These are phyloP conservation scores for Penicillium flavigenum DNA, from an alignment of 495 filamentous ascomycete genomes.

Conservation along the genomic window DNA sequence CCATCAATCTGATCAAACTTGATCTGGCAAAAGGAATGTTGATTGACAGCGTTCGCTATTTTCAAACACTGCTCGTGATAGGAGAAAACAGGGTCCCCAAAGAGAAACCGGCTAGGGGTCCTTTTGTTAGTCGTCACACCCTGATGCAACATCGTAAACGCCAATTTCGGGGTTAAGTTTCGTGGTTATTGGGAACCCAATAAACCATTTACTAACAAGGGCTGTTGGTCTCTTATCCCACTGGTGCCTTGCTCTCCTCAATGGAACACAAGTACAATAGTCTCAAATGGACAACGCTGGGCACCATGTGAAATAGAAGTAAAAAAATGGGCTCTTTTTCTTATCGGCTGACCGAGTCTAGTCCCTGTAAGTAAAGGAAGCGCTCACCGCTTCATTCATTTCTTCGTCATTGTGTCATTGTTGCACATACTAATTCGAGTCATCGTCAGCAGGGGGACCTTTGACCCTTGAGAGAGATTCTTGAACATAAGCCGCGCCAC, in stretches of 20 bases:
- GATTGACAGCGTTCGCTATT: conserved; percentile 12
- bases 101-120: conserved; percentile 14
- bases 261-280: conserved; percentile 15
- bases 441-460: conserved; percentile 25
- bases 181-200: conserved; percentile 10
- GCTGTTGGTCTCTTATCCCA: conserved; percentile 14
- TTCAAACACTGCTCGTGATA: conserved; percentile 23
- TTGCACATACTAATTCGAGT: conserved; percentile 30
- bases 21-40: conserved; percentile 5
- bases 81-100: conserved; percentile 7
- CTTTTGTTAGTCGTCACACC: conserved; percentile 30
- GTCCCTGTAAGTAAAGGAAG: conserved; percentile 1
- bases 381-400: conserved; percentile 22
- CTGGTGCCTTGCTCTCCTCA: conserved; percentile 15
- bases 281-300: background rate
- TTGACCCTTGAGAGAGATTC: conserved; percentile 11
- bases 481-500: conserved; percentile 9
- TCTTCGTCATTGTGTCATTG: conserved; percentile 29
- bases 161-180: conserved; percentile 21
- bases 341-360: conserved; percentile 26
- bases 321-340: background rate
- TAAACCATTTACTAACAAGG: conserved; percentile 16
- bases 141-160: conserved; percentile 39
- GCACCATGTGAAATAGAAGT: conserved; percentile 26
- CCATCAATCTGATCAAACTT: conserved; percentile 8